Evolutionary conservation across 2,329 filamentous ascomycete genomes (phyloP).

Genomic region (Aureobasidium sp.): DNA sequence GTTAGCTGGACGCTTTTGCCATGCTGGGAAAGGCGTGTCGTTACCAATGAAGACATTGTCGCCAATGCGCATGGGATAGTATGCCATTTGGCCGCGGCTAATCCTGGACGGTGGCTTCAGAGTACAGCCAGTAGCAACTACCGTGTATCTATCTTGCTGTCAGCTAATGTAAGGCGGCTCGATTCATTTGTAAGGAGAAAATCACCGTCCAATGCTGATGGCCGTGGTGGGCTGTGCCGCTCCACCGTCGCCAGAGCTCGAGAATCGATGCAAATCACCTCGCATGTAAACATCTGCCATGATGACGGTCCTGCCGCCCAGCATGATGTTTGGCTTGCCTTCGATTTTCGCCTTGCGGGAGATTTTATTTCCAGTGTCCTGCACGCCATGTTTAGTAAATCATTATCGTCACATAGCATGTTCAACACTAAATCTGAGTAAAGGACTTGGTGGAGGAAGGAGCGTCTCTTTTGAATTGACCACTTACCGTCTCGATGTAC

Average conservation of each 20-base stretch:
- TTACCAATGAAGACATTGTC: slow-evolving; percentile 89
- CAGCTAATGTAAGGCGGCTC: not conserved
- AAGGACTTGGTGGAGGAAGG: not conserved
- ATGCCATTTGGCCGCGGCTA: slow-evolving; percentile 67
- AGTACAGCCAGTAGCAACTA: slow-evolving; percentile 70
- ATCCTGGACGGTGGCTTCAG: slow-evolving; percentile 77
- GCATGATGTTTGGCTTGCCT: slow-evolving; percentile 95
- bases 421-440: not conserved
- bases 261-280: slow-evolving; percentile 65
- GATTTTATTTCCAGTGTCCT: slow-evolving; percentile 99
- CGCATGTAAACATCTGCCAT: slow-evolving; percentile 92
- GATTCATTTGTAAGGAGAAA: not conserved
- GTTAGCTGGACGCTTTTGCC: not conserved
- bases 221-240: slow-evolving; percentile 40
- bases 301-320: slow-evolving; percentile 89
- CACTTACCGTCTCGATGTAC: slow-evolving; percentile 87
- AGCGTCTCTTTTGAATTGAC: too few relatives aligned
- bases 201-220: slow-evolving; percentile 65
- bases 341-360: slow-evolving; percentile 85
- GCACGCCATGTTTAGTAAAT: not conserved
- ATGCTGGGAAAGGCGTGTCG: not conserved
- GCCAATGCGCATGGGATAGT: slow-evolving; percentile 85
- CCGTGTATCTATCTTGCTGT: slow-evolving; percentile 56
- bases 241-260: slow-evolving; percentile 31
- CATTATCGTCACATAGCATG: not conserved